Evolutionary conservation across 75 land plant species (phyloP), one percentile per base, ranked within the genome.

Genomic region (Azolla pinnata): DNA sequence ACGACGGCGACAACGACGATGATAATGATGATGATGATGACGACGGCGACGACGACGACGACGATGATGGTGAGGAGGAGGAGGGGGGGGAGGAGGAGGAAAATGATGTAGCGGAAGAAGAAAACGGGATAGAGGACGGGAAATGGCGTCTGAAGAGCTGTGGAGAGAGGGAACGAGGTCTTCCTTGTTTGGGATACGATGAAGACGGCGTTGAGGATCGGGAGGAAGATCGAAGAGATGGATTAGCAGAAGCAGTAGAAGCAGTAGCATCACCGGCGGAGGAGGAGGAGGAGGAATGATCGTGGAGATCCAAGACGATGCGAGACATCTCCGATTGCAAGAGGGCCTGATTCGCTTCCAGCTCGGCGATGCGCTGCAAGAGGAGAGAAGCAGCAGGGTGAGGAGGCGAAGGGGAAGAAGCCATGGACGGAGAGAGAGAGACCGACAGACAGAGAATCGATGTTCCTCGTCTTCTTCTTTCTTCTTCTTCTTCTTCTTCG

Each of bases 261-360:
- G 29, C 51, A 38, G n/a, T n/a, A n/a, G n/a, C n/a, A n/a, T n/a
- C n/a, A n/a, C n/a, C n/a, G n/a, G n/a, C n/a, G n/a, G n/a, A n/a
- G n/a, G n/a, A n/a, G n/a, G n/a, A n/a, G n/a, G n/a, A n/a, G n/a
- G n/a, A n/a, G n/a, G n/a, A n/a, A n/a, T n/a, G n/a, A n/a, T n/a
- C n/a, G 4, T 46, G 49, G 14, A 46, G 49, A 23, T 46, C 49
- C 49, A 46, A 18, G 2, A 70, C 31, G 17, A 85, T 63, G 66
- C 67, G 78, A 8, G 82, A 78, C 79, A 85, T 70, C 67, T 85
- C 84, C 12, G 64, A 54, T 56, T 75, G 69, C 31, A 85, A 51
- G 14, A 64, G 61, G 9, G 82, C 85, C 1, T 85, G 88, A 0
- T 79, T 83, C 18, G 30, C 71, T 58, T 81, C 84, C 24, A 85